phyloP scores from a whole-genome alignment of 2,329 filamentous ascomycete genomes.

The Monilinia vaccinii-corymbosi region DNA sequence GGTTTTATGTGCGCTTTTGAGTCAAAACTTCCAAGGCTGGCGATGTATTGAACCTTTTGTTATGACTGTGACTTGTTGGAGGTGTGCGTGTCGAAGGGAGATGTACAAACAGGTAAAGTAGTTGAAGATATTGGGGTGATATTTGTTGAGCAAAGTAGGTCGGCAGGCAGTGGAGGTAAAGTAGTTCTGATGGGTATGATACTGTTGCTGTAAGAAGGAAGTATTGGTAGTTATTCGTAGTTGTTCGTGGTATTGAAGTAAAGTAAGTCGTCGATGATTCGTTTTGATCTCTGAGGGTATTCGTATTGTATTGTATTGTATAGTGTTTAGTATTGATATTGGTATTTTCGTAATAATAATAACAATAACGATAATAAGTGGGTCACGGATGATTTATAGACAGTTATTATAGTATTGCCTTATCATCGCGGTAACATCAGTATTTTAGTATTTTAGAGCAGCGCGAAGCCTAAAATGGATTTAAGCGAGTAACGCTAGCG shows the following conservation, averaged over 20 bases:
- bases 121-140: neutral
- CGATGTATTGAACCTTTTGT: conserved; percentile 12
- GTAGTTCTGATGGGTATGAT: neutral
- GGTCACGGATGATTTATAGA: neutral
- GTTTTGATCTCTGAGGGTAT: neutral
- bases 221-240: neutral
- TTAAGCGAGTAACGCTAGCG: conserved; percentile 9
- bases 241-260: neutral
- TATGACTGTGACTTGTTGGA: conserved; percentile 10
- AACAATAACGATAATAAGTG: neutral
- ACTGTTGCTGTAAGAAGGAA: too few species aligned
- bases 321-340: neutral
- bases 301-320: neutral
- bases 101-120: neutral
- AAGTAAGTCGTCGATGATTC: neutral
- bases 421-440: too few species aligned
- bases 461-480: conserved; percentile 11
- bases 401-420: too few species aligned
- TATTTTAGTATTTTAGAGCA: too few species aligned
- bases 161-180: too few species aligned
- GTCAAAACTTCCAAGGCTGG: conserved; percentile 13
- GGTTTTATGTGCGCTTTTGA: neutral
- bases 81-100: conserved; percentile 1
- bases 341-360: neutral
- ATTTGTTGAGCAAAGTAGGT: neutral